These are phyloP conservation scores for Hypoxylon sp. DNA, from an alignment of 2,329 filamentous ascomycete species.

Conservation along the genomic window DNA sequence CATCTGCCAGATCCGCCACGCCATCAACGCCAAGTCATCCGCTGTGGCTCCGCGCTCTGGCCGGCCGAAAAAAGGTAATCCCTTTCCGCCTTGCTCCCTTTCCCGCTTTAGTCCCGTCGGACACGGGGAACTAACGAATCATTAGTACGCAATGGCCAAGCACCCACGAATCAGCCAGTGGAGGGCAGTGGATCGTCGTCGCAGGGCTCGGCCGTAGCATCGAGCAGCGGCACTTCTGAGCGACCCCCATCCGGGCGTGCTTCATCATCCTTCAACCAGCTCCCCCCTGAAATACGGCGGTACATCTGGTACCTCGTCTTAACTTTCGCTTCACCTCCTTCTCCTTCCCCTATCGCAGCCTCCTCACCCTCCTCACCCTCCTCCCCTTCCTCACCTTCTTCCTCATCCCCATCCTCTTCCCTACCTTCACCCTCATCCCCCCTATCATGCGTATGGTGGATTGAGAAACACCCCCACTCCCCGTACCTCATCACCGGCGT, in stretches of 20 bases:
- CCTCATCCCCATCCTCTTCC: not conserved
- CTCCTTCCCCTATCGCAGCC: no score
- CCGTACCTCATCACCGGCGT: conserved; percentile 41
- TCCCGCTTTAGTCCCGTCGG: not conserved
- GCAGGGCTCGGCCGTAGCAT: not conserved
- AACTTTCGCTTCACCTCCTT: not conserved
- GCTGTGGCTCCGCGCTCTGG: conserved; percentile 44
- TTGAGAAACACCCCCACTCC: conserved; percentile 17
- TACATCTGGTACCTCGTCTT: conserved; percentile 45
- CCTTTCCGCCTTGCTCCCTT: no score
- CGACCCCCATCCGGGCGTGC: not conserved
- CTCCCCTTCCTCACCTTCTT: not conserved
- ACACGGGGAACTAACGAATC: not conserved
- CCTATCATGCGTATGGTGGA: conserved; percentile 35
- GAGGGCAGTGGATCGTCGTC: conserved; percentile 9
- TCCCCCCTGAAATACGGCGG: conserved; percentile 37
- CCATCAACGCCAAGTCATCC: conserved; percentile 45
- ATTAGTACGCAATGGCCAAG: conserved; percentile 12
- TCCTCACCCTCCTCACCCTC: not conserved
- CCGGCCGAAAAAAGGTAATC: conserved; percentile 47
- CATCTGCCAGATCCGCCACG: conserved; percentile 49
- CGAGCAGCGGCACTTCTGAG: not conserved
- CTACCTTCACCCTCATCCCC: conserved; percentile 10
- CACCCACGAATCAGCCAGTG: not conserved
- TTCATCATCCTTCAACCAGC: conserved; percentile 24